phyloP scores from a whole-genome alignment of 768 basidiomycete genomes.

The Tephrocybe sp. region DNA sequence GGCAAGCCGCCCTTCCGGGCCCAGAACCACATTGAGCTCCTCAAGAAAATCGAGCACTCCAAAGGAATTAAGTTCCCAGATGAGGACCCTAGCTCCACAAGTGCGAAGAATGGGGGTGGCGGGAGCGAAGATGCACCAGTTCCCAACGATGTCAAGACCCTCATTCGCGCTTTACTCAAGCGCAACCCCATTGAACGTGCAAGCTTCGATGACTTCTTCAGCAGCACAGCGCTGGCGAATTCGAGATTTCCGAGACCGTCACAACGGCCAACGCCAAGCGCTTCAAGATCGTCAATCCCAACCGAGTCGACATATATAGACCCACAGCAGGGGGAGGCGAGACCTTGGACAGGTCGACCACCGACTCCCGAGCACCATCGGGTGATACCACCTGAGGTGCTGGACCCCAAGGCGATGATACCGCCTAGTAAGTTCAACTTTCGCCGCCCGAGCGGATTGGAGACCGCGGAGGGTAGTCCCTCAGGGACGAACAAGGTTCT shows the following conservation, averaged over 20 bases:
- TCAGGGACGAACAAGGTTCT: constrained; percentile 18
- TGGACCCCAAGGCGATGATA: constrained; percentile 79
- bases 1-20: constrained; percentile 95
- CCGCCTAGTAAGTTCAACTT: constrained; percentile 83
- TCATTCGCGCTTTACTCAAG: constrained; percentile 83
- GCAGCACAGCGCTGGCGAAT: constrained; percentile 72
- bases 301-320: constrained; percentile 13
- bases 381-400: constrained; percentile 75
- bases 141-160: constrained; percentile 80
- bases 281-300: constrained; percentile 19
- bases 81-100: constrained; percentile 60
- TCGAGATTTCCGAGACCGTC: constrained; percentile 71
- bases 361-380: constrained; percentile 71
- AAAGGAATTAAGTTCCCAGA: constrained; percentile 94
- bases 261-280: constrained; percentile 26
- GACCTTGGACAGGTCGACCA: constrained; percentile 37
- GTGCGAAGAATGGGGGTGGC: constrained; percentile 42
- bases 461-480: constrained; percentile 24
- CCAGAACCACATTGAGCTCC: constrained; percentile 91
- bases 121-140: constrained; percentile 60
- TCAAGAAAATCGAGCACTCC: constrained; percentile 90
- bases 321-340: constrained; percentile 25
- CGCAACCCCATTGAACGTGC: constrained; percentile 83
- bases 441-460: constrained; percentile 33
- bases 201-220: constrained; percentile 91